These are phyloP conservation scores for Halophytophthora polymorphica DNA, from an alignment of 352 stramenopile genomes.

Conservation along the genomic window DNA sequence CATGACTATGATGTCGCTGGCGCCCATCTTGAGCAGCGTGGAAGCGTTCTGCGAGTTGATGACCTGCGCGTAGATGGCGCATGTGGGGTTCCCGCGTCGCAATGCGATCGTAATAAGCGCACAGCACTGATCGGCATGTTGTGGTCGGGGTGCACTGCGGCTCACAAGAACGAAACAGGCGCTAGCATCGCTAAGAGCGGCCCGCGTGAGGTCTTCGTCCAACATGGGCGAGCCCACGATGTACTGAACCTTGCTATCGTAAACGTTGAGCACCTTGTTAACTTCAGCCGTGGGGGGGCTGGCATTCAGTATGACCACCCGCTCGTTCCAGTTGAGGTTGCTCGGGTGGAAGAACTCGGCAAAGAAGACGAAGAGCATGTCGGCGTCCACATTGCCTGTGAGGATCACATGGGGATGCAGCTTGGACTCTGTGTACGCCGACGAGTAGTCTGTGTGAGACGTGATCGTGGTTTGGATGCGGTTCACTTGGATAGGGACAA, in stretches of 20 bases:
- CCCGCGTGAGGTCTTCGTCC: conserved; percentile 69
- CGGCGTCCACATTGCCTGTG: conserved; percentile 65
- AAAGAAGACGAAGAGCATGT: conserved; percentile 70
- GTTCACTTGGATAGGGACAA: conserved; percentile 79
- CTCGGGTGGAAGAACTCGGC: conserved; percentile 81
- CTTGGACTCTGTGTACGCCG: conserved; percentile 66
- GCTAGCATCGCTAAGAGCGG: conserved; percentile 43
- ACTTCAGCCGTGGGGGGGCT: conserved; percentile 56
- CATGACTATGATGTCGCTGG: conserved; percentile 66
- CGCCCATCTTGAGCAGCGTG: conserved; percentile 72
- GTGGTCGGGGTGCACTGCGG: conserved; percentile 38
- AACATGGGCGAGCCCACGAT: conserved; percentile 79
- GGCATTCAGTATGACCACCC: conserved; percentile 74
- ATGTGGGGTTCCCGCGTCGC: conserved; percentile 60
- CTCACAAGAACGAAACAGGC: conserved; percentile 77
- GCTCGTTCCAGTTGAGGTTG: conserved; percentile 83
- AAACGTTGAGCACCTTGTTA: conserved; percentile 69
- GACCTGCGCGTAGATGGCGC: conserved; percentile 76
- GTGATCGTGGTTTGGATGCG: conserved; percentile 72
- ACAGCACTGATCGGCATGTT: conserved; percentile 69
- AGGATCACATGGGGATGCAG: conserved; percentile 75
- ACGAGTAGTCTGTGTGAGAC: conserved; percentile 79
- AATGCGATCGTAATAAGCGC: conserved; percentile 74
- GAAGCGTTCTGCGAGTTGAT: conserved; percentile 63
- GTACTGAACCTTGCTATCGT: conserved; percentile 82